A percentile compares a stretch with the other conserved stretches of the same genome.
Evolutionary conservation across 768 basidiomycete genomes (phyloP).

Genomic region (Rubroboletus satanas): DNA sequence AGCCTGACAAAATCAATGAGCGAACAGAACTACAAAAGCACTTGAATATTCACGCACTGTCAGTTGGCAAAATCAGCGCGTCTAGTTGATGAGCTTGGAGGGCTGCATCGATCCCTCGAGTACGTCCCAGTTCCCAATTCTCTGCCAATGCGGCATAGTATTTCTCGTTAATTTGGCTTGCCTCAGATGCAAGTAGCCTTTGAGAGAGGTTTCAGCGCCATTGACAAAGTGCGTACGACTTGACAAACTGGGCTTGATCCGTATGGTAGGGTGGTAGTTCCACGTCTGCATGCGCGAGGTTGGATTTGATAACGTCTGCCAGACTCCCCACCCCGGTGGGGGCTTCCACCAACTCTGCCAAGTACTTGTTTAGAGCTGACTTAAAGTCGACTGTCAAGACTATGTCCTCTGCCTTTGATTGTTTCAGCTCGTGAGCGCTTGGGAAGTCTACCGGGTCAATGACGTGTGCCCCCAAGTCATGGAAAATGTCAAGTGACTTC

Average conservation of each 20-base stretch:
- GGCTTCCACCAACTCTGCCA: constrained; percentile 43
- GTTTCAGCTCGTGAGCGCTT: constrained; percentile 44
- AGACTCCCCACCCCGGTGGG: constrained; percentile 58
- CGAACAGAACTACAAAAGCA: not conserved
- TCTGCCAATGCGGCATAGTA: constrained; percentile 45
- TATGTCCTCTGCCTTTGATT: constrained; percentile 49
- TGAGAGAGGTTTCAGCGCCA: constrained; percentile 3
- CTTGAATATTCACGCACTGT: constrained; percentile 22
- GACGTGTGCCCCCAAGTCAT: constrained; percentile 41
- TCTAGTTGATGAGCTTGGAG: constrained; percentile 46
- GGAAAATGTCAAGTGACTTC: constrained; percentile 36
- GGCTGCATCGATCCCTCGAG: constrained; percentile 51
- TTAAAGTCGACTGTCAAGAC: constrained; percentile 59
- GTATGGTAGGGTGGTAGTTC: constrained; percentile 40
- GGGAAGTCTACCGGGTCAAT: constrained; percentile 64
- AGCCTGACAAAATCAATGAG: constrained; percentile 9
- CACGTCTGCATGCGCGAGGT: constrained; percentile 46
- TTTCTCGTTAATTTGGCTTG: constrained; percentile 34
- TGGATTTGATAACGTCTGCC: constrained; percentile 56
- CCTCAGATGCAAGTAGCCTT: constrained; percentile 25
- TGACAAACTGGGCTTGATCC: constrained; percentile 35
- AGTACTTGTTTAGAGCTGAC: constrained; percentile 44
- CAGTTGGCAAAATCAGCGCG: constrained; percentile 48
- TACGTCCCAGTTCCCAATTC: constrained; percentile 47
- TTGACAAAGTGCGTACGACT: not conserved